Evolutionary conservation across 306 rosid genomes (phyloP), one percentile per base, ranked within the genome.

Genomic region (Sicyos edulis): DNA sequence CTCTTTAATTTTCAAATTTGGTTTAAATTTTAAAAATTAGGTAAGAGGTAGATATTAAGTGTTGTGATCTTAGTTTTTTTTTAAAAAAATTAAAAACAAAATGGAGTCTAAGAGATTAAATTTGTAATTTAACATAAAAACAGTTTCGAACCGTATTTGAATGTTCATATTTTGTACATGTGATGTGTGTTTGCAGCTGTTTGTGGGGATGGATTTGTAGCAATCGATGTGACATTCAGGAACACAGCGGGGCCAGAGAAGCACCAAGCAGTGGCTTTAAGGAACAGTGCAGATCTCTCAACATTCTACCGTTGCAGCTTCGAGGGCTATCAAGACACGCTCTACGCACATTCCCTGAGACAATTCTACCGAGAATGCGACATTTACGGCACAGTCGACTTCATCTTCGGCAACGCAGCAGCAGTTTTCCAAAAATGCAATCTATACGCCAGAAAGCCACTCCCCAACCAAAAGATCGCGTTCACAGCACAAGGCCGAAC

Each of bases 301-400:
- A 81, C 86, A 13, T 91, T 91, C 86, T 89, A 84, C 59, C 81
- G 90, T 0, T 91, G 97, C 78, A 89, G 97, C 9, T 85, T 91
- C 10, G 96, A 91, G 67, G 97, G 91, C 21, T 91, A 91, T 42
- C 93, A 91, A 75, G 97, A 91, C 83, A 91, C 97, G 1, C 91
- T 91, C 32, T 91, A 91, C 49, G 89, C 51, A 0, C 97, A 91
- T 79, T 88, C 97, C 54, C 67, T 83, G 15, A 68, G 89, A 32
- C 97, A 91, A 22, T 88, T 91, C 91, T 91, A 88, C n/a, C 77
- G 87, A 2, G 91, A 88, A 10, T 91, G 97, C 54, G 73, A 83
- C 20, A 80, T 91, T 60, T 81, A 84, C 14, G 97, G 97, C 24
- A 91, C 97, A 0, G 84, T 88, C 0, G 96, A 91, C 53, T 91